These are phyloP conservation scores for Theobroma grandiflorum DNA, from an alignment of 441 rosid genomes.

Conservation along the genomic window DNA sequence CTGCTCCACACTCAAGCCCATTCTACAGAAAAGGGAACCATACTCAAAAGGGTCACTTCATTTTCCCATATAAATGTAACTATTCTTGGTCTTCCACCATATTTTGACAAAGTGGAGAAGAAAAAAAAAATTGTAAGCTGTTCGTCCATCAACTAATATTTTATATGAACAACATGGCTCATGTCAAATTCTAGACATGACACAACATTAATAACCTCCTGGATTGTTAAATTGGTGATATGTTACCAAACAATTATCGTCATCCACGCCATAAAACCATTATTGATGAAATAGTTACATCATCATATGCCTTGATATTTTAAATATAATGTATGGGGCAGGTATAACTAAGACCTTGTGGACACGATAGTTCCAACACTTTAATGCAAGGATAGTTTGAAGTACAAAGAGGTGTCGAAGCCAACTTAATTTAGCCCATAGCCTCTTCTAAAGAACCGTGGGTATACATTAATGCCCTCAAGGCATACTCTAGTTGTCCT, in stretches of 20 bases:
- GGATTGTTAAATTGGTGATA: not conserved
- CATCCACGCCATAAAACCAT: not conserved
- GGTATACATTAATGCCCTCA: not conserved
- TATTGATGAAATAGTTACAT: not conserved
- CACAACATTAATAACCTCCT: not conserved
- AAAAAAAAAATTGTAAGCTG: not conserved
- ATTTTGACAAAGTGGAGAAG: not conserved
- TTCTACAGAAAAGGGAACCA: constrained; percentile 42
- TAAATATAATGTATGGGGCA: not conserved
- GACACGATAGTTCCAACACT: not conserved
- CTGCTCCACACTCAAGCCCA: constrained; percentile 61
- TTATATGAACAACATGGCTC: not conserved
- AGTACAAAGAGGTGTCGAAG: not conserved
- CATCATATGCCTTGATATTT: not conserved
- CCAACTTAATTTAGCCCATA: not conserved
- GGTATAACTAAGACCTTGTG: not conserved
- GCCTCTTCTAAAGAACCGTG: not conserved
- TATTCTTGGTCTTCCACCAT: not conserved
- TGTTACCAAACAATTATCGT: not conserved
- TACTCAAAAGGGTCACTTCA: not conserved
- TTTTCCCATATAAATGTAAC: not conserved
- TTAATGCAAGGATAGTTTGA: not conserved
- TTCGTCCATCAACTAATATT: not conserved
- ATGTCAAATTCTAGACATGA: not conserved
- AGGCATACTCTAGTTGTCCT: not conserved